Evolutionary conservation across 768 basidiomycete species (phyloP), one percentile per base, ranked within the genome.

Genomic region (Mycena alexandri): DNA sequence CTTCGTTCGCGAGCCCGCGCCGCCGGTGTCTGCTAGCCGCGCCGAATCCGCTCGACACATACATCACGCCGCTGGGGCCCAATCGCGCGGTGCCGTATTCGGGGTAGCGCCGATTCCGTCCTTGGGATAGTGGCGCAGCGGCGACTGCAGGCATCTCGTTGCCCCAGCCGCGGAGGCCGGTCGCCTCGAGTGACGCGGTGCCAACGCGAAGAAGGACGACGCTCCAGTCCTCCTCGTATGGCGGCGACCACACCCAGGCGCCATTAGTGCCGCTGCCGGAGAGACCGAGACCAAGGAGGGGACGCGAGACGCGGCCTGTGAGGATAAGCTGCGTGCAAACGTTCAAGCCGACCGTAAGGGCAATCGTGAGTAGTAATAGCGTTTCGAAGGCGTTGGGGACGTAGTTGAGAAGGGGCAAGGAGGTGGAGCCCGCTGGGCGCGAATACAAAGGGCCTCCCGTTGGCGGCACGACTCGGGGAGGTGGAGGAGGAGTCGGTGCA

Each of bases 321-420:
- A 90, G 80, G 24, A 93, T 80, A 21, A 93, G 75, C 75, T 93
- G 93, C 0, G 90, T 88, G 69, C 92, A 70, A 13, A 79, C 82
- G 67, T 92, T 91, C 57, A 93, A 85, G 38, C 77, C 75, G 54
- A 89, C 77, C 9, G 92, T 90, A 46, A 91, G 79, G 7, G 86
- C 51, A 13, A 90, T 90, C 46, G 89, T 83, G 24, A 76, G 75
- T 34, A 92, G 71, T 43, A 94, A 84, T 54, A 86, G 53, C 1
- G 90, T 86, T 75, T 94, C 93, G 63, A 93, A 88, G 61, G 91
- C 77, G 76, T 89, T 91, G 5, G 91, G 90, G 61, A 93, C 83
- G 67, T 91, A 91, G 73, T 90, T 92, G 62, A 93, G 84, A 14
- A 93, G 81, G 0, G 93, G 92, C 72, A 93, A 92, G 67, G 70